These are phyloP conservation scores for Drosera capensis DNA, from an alignment of 148 eudicot genomes.

Conservation along the genomic window DNA sequence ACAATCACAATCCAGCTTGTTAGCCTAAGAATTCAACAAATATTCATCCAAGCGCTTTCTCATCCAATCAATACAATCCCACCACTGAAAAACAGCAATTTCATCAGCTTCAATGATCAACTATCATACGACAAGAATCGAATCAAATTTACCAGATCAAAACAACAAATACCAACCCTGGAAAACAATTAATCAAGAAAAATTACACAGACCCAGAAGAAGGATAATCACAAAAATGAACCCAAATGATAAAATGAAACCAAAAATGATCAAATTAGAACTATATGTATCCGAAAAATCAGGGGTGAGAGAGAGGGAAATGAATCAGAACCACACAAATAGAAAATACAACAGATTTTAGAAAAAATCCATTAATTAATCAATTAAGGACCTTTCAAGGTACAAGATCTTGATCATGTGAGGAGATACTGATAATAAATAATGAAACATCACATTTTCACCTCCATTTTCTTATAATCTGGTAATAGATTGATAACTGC, in stretches of 20 bases:
- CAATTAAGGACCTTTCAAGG: too few relatives aligned
- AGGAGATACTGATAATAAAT: too few relatives aligned
- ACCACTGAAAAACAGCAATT: not conserved
- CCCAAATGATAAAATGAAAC: not conserved
- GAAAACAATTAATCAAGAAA: not conserved
- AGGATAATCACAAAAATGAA: not conserved
- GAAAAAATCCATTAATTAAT: too few relatives aligned
- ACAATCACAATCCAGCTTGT: constrained; percentile 26
- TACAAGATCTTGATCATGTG: too few relatives aligned
- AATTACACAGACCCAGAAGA: not conserved
- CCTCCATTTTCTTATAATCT: too few relatives aligned
- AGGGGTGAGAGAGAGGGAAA: not conserved
- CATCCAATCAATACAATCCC: not conserved
- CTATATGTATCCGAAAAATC: not conserved
- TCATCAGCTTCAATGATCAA: not conserved
- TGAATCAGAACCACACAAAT: too few relatives aligned
- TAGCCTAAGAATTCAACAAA: not conserved
- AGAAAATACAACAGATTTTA: too few relatives aligned
- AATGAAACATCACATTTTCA: too few relatives aligned
- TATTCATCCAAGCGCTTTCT: not conserved
- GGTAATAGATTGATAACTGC: too few relatives aligned
- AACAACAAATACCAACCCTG: not conserved
- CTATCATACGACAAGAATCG: not conserved
- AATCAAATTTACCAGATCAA: not conserved
- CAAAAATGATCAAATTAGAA: not conserved